Evolutionary conservation across 140 eudicot species (phyloP), one percentile per base, ranked within the genome.

Genomic region (Flaveria floridana): DNA sequence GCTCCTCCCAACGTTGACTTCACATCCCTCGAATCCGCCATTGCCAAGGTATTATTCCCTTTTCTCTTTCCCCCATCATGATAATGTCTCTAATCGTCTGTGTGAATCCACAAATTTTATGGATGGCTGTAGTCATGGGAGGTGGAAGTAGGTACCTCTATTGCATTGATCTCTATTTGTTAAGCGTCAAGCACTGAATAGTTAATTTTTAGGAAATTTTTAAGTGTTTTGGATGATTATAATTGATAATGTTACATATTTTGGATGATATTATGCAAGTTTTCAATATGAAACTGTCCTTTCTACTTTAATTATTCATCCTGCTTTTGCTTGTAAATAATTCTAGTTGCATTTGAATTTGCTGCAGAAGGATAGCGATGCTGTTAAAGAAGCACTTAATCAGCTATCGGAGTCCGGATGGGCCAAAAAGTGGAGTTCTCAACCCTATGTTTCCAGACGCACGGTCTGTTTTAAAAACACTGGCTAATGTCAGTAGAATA

Each of bases 401-500:
- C 92, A 91, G 86, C 84, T 95, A 70, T 84, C 89, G 15, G 95
- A 95, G 74, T 71, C 55, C 59, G 99, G 99, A 81, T 95, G 99
- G 99, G 97, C 99, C 70, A 88, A 82, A 68, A 87, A 85, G 66
- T 95, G 99, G 99, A 85, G 88, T 74, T 95, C 99, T 73, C 99
- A 95, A 71, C 99, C 99, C 72, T 88, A 95, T 67, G 85, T 91
- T 55, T 95, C 99, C 10, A 86, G 97, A 44, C 96, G 99, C 47
- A 78, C 92, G 86, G 99, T 95, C 71, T 65, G 65, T 69, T 48
- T 41, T 65, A 39, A 39, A 8, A 65, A 16, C 53, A 39, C 3
- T n/a, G 30, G n/a, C 52, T 65, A 39, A 41, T 39, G n/a, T 65
- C 21, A 30, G n/a, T 57, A 56, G 13, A 56, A 4, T 8, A 20